Evolutionary conservation across 2,329 filamentous ascomycete genomes (phyloP), one percentile per base, ranked within the genome.

Genomic region (Ophiostoma fasciatum): DNA sequence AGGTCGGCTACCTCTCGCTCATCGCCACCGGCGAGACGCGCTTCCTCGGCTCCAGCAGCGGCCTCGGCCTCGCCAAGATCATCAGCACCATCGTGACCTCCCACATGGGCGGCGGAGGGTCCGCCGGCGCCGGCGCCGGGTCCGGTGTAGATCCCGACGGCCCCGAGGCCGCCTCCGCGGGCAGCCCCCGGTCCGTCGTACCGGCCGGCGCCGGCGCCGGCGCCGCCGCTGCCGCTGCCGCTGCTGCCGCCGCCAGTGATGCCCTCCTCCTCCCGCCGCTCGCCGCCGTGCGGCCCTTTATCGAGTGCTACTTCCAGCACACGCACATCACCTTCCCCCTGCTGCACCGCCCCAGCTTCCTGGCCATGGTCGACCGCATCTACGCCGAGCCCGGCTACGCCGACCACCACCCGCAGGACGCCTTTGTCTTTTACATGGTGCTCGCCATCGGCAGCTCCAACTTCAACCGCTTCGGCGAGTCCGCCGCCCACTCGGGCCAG

Each of bases 281-380:
- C 23, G 13, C 11, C 23, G 13, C 23, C 6, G 23, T 25, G 6
- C 7, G 29, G 22, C 40, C 40, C 4, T 31, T 42, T 13, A 39
- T 46, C 12, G 36, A 43, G 22, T 29, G 33, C 11, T 46, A 45
- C 28, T 46, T 45, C 21, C 28, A 36, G 30, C 42, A 46, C 31
- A 38, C 34, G 25, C 44, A 45, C 32, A 26, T 43, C 4, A 41
- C 38, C 6, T 46, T 46, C 17, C 44, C 44, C 2, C 15, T 46
- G 21, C 31, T 46, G 23, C 34, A 44, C 27, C 37, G 40, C n/a
- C 42, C 44, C 19, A 38, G 23, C 22, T 46, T 46, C 27, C 15
- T 46, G 30, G 25, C n/a, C n/a, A 39, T 36, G 28, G 42, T 39
- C 13, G 25, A 39, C 3, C 21, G 28, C 10, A 43, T 43, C 2